Conservation (phyloP, 2,329 filamentous ascomycete genomes). For the Fusarium sp. region DNA sequence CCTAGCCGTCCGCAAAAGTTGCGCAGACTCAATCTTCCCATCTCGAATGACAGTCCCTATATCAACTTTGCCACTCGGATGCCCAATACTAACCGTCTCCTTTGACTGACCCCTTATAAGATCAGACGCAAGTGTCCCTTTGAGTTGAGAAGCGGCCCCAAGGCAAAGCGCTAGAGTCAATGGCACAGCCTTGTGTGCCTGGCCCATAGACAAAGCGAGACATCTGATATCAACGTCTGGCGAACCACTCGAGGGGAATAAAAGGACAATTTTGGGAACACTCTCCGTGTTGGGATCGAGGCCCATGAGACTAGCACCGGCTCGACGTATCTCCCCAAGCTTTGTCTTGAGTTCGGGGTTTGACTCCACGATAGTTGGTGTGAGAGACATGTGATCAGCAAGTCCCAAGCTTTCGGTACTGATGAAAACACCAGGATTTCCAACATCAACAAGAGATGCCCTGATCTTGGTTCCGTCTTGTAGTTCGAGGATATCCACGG, state of each 20-base stretch:
- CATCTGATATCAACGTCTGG: constrained; percentile 56
- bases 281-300: constrained; percentile 60
- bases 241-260: constrained; percentile 53
- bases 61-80: constrained; percentile 60
- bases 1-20: constrained; percentile 60
- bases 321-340: constrained; percentile 67
- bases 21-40: constrained; percentile 57
- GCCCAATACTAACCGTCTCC: constrained; percentile 56
- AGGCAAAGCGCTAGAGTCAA: constrained; percentile 65
- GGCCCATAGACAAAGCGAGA: constrained; percentile 64
- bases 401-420: constrained; percentile 62
- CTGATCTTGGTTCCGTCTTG: constrained; percentile 51
- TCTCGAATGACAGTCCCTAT: constrained; percentile 56
- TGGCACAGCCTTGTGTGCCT: constrained; percentile 67
- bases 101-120: constrained; percentile 42
- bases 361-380: constrained; percentile 65
- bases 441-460: constrained; percentile 71
- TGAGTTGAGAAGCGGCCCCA: constrained; percentile 61
- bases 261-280: constrained; percentile 70
- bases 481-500: constrained; percentile 61
- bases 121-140: constrained; percentile 56
- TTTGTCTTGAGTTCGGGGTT: constrained; percentile 56
- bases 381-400: constrained; percentile 60
- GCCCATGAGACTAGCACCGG: constrained; percentile 71
- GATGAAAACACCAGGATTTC: constrained; percentile 74